phyloP scores from a whole-genome alignment of 73 alveolate genomes.

The Paramecium biaurelia region DNA sequence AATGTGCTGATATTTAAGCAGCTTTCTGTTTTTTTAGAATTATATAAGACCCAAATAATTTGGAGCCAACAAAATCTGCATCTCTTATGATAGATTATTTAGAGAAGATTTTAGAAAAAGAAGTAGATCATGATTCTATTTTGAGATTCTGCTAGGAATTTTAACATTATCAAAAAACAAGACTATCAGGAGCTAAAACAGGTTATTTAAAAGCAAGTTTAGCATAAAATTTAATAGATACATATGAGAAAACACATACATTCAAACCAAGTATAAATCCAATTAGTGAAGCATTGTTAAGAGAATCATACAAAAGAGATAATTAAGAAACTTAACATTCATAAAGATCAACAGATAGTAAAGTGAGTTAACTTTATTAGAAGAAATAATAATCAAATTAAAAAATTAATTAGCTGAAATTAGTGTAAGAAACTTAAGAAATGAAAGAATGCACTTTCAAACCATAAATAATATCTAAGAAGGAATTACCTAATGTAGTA shows the following conservation, averaged over 20 bases:
- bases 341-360: not conserved
- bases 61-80: not conserved
- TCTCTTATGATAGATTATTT: not conserved
- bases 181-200: slow-evolving; percentile 10
- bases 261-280: slow-evolving; percentile 11
- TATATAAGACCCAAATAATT: not conserved
- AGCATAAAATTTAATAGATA: not conserved
- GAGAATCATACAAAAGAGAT: not conserved
- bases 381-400: not conserved
- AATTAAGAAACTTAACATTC: not conserved
- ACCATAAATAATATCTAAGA: not conserved
- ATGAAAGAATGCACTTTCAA: slow-evolving; percentile 42
- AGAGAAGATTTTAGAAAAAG: not conserved
- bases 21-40: not conserved
- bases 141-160: not conserved
- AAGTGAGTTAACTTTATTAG: not conserved
- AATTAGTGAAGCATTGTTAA: not conserved
- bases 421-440: not conserved
- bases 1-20: not conserved
- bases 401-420: not conserved
- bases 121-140: not conserved
- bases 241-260: slow-evolving; percentile 15
- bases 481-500: slow-evolving; percentile 6
- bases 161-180: not conserved
- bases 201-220: not conserved